phyloP scores from a whole-genome alignment of 1,139 yeast species.

The Geotrichum armillariae region DNA sequence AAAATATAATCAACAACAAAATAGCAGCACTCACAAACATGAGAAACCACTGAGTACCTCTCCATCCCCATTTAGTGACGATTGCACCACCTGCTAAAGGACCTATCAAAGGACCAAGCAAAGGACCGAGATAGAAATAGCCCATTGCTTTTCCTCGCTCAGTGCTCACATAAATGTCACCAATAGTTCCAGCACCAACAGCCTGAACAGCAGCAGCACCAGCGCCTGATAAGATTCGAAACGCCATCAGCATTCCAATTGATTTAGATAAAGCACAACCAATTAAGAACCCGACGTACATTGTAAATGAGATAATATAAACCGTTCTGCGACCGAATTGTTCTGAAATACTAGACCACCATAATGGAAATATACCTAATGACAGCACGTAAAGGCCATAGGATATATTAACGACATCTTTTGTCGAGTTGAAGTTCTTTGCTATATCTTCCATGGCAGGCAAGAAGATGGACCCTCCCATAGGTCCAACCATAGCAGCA shows the following conservation, averaged over 20 bases:
- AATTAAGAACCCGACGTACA: conserved; percentile 65
- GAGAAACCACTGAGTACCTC: conserved; percentile 86
- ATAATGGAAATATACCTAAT: conserved; percentile 77
- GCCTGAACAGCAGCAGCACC: conserved; percentile 85
- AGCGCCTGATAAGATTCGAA: conserved; percentile 75
- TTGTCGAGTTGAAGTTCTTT: conserved; percentile 53
- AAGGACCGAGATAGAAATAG: conserved; percentile 74
- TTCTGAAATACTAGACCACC: conserved; percentile 89
- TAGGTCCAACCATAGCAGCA: conserved; percentile 81
- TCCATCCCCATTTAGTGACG: conserved; percentile 76
- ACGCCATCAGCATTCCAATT: conserved; percentile 62
- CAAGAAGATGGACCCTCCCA: conserved; percentile 85
- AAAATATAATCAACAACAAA: conserved; percentile 50
- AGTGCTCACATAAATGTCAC: conserved; percentile 66
- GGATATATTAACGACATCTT: conserved; percentile 66
- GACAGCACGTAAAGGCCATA: conserved; percentile 77
- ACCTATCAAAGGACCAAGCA: conserved; percentile 76
- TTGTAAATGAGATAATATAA: conserved; percentile 63
- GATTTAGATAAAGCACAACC: conserved; percentile 70
- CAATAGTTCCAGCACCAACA: conserved; percentile 86
- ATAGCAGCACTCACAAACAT: conserved; percentile 65
- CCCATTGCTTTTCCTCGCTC: conserved; percentile 84
- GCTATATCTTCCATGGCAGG: conserved; percentile 69
- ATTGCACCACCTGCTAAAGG: conserved; percentile 84
- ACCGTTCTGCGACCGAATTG: conserved; percentile 67